phyloP scores from a whole-genome alignment of 495 filamentous ascomycete genomes.

The Daldinia loculata region DNA sequence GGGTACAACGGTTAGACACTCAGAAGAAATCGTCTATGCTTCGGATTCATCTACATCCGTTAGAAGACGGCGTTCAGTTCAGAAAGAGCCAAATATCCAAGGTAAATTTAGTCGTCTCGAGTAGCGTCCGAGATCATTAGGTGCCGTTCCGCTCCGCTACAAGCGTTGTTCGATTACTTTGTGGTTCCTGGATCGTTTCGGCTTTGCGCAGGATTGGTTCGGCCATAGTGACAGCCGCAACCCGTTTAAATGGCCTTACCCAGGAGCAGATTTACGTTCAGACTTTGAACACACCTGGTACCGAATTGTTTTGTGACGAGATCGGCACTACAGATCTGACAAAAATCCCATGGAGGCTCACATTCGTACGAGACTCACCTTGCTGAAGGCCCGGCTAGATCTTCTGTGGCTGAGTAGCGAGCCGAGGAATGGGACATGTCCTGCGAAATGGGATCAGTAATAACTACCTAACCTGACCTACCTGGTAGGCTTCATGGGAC shows the following conservation, averaged over 20 bases:
- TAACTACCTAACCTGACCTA: not conserved
- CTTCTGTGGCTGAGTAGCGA: conserved; percentile 47
- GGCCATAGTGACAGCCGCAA: conserved; percentile 21
- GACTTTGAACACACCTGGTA: conserved; percentile 21
- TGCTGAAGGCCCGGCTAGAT: conserved; percentile 44
- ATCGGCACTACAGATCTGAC: conserved; percentile 39
- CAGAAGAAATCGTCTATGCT: conserved; percentile 10
- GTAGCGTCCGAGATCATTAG: conserved; percentile 35
- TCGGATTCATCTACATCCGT: conserved; percentile 4
- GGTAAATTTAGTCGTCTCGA: conserved; percentile 33
- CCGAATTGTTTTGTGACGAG: conserved; percentile 27
- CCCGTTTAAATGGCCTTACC: conserved; percentile 16
- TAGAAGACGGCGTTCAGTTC: not conserved
- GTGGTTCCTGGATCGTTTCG: conserved; percentile 24
- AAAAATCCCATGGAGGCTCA: conserved; percentile 34
- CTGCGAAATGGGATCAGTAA: conserved; percentile 25
- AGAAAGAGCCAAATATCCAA: conserved; percentile 15
- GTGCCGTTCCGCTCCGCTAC: conserved; percentile 40
- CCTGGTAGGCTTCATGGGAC: conserved; percentile 33
- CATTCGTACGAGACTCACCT: conserved; percentile 22
- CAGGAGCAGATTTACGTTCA: conserved; percentile 23
- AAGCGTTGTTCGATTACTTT: conserved; percentile 19
- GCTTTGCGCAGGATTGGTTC: conserved; percentile 20
- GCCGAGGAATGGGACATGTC: conserved; percentile 25
- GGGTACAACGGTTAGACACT: conserved; percentile 27